These are phyloP conservation scores for Cyclotella choctawhatcheeana DNA, from an alignment of 108 stramenopile genomes.

Conservation along the genomic window DNA sequence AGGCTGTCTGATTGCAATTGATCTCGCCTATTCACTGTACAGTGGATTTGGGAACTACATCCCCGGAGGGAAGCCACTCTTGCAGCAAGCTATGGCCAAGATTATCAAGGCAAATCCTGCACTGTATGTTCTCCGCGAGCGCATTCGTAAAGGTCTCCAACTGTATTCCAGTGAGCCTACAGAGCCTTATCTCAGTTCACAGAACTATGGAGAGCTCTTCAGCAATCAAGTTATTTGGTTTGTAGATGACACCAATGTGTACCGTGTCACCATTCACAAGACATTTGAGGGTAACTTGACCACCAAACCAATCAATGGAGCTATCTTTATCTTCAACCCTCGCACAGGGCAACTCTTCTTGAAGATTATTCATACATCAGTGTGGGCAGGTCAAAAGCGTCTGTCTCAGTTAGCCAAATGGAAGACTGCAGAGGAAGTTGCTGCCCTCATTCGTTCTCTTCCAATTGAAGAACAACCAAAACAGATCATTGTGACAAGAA, in stretches of 20 bases:
- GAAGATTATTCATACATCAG: conserved; percentile 99
- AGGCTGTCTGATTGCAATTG: conserved; percentile 94
- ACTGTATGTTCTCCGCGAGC: conserved; percentile 98
- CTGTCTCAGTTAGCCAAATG: conserved; percentile 99
- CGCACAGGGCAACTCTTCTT: conserved; percentile 97
- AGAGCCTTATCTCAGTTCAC: conserved; percentile 98
- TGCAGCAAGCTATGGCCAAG: conserved; percentile 99
- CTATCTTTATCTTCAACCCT: conserved; percentile 99
- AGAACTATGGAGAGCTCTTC: conserved; percentile 99
- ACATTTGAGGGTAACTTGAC: conserved; percentile 99
- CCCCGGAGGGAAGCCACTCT: conserved; percentile 96
- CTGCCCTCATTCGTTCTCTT: conserved; percentile 96
- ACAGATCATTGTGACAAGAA: conserved; percentile 99
- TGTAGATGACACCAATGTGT: conserved; percentile 99
- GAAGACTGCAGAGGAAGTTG: conserved; percentile 99
- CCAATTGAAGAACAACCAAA: conserved; percentile 99
- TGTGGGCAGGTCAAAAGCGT: conserved; percentile 99
- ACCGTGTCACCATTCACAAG: conserved; percentile 99
- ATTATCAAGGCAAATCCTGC: conserved; percentile 99
- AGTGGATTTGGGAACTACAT: conserved; percentile 98
- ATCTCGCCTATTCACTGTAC: conserved; percentile 98
- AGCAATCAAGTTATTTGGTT: conserved; percentile 99
- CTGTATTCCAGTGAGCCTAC: conserved; percentile 99
- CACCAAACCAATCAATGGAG: conserved; percentile 99
- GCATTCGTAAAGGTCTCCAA: conserved; percentile 99